Percentiles rank a stretch among this genome's conserved stretches.
These are phyloP conservation scores for Boletus semigastroideus DNA, from an alignment of 1,284 basidiomycete species.

Conservation along the genomic window DNA sequence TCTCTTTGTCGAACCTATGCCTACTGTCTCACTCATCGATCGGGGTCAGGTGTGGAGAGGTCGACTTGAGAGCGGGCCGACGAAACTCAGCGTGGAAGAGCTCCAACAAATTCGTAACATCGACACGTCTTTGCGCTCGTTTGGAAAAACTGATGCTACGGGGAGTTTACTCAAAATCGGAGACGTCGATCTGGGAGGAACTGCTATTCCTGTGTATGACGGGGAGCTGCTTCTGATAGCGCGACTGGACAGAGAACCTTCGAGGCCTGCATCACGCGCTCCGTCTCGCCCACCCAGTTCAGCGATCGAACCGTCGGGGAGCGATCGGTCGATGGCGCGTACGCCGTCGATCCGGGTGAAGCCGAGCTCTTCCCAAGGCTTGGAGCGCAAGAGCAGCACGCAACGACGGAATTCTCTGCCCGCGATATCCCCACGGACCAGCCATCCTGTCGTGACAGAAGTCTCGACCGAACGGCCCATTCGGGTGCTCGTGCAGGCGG, in stretches of 20 bases:
- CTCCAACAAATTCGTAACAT: conserved; percentile 50
- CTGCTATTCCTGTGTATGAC: conserved; percentile 68
- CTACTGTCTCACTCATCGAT: conserved; percentile 65
- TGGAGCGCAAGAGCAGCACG: conserved; percentile 73
- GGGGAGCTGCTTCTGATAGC: conserved; percentile 72
- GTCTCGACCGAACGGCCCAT: conserved; percentile 64
- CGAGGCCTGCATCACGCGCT: conserved; percentile 56
- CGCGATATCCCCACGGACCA: conserved; percentile 61
- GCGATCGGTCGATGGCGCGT: conserved; percentile 49
- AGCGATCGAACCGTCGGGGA: conserved; percentile 39
- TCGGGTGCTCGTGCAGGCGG: conserved; percentile 73
- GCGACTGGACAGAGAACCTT: conserved; percentile 48
- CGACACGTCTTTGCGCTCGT: conserved; percentile 31
- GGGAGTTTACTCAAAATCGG: conserved; percentile 33
- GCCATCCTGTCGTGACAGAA: conserved; percentile 55
- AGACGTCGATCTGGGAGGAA: conserved; percentile 58
- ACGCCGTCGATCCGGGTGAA: conserved; percentile 75
- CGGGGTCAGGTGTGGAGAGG: conserved; percentile 59
- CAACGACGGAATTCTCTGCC: conserved; percentile 76
- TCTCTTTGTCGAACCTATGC: conserved; percentile 71
- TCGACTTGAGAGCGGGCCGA: conserved; percentile 59
- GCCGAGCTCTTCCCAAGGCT: conserved; percentile 57
- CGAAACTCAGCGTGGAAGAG: conserved; percentile 50
- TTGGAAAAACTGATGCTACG: conserved; percentile 16
- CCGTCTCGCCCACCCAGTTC: conserved; percentile 66